Evolutionary conservation across 306 rosid species (phyloP), one percentile per base, ranked within the genome.

Genomic region (Lagenaria siceraria): DNA sequence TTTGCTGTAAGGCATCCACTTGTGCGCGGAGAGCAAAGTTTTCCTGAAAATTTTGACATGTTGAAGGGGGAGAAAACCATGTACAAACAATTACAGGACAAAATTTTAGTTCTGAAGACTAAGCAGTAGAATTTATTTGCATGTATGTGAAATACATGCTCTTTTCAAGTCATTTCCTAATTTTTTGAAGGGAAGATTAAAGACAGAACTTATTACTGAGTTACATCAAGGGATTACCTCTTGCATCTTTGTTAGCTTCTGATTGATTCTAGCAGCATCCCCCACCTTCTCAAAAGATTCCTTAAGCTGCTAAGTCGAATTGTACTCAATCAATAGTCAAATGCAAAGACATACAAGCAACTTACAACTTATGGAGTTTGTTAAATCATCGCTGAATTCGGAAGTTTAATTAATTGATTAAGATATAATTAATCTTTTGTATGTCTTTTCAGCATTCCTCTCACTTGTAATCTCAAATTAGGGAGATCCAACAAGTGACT

Each of bases 201-300:
- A 29, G 13, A 12, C 4, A 7, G 22, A 48, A 14, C 36, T 14
- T 8, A n/a, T 18, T 33, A 24, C 21, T 56, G 1, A 14, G 70
- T 58, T n/a, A 58, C 8, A 54, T 61, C 53, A 53, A 61, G 62
- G 40, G 70, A 36, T 60, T 80, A 94, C 98, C 96, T 87, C 88
- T 81, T 77, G 83, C 58, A 89, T 81, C 79, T 62, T 74, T 76
- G 78, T 86, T 71, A 89, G 64, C 71, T 84, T 92, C 80, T 76
- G 80, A 74, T 82, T 83, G 79, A 79, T 25, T 48, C 55, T 77
- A 84, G 86, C 83, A 83, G 81, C 87, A 84, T 78, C 68, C 24
- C 79, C 76, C 35, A 17, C 40, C 75, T 78, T 83, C 82, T 62
- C 65, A 22, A 84, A 79, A 46, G 92, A 87, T 31, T 80, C 85